Evolutionary conservation across 1,139 yeast species (phyloP).

Genomic region (Nadsonia commutata): DNA sequence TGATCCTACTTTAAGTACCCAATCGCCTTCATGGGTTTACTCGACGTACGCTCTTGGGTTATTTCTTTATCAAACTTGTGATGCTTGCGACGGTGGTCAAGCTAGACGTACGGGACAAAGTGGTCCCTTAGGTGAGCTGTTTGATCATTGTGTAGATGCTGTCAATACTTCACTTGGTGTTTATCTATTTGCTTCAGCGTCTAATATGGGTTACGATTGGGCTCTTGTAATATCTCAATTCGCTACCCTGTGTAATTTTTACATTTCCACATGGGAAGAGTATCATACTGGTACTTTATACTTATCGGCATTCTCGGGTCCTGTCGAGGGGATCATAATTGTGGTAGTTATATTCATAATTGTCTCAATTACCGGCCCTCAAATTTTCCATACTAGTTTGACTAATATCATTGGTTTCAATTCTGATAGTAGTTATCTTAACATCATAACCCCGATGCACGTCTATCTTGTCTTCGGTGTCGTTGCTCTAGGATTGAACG

Average conservation of each 20-base stretch:
- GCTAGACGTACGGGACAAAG: slow-evolving; percentile 87
- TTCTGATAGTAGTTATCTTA: neutral
- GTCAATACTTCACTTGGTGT: slow-evolving; percentile 4
- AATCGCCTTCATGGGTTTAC: slow-evolving; percentile 71
- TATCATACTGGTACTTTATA: slow-evolving; percentile 77
- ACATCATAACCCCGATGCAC: slow-evolving; percentile 22
- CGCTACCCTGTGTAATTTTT: slow-evolving; percentile 63
- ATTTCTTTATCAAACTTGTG: slow-evolving; percentile 87
- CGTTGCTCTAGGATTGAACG: slow-evolving; percentile 52
- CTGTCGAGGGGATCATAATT: slow-evolving; percentile 83
- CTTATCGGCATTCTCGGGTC: slow-evolving; percentile 75
- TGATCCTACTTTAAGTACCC: slow-evolving; percentile 49
- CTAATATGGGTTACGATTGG: slow-evolving; percentile 60
- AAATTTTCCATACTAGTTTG: slow-evolving; percentile 34
- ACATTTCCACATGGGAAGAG: slow-evolving; percentile 91
- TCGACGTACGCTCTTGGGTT: slow-evolving; percentile 69
- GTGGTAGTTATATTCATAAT: slow-evolving; percentile 38
- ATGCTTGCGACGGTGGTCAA: slow-evolving; percentile 92
- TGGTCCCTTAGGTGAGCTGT: slow-evolving; percentile 88
- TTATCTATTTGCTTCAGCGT: slow-evolving; percentile 22
- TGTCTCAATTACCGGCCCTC: slow-evolving; percentile 55
- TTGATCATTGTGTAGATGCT: slow-evolving; percentile 59
- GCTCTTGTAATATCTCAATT: slow-evolving; percentile 54
- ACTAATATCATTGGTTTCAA: neutral
- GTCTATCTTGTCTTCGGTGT: slow-evolving; percentile 37